phyloP scores from a whole-genome alignment of 2,329 filamentous ascomycete genomes.

The Colletotrichum sp. region DNA sequence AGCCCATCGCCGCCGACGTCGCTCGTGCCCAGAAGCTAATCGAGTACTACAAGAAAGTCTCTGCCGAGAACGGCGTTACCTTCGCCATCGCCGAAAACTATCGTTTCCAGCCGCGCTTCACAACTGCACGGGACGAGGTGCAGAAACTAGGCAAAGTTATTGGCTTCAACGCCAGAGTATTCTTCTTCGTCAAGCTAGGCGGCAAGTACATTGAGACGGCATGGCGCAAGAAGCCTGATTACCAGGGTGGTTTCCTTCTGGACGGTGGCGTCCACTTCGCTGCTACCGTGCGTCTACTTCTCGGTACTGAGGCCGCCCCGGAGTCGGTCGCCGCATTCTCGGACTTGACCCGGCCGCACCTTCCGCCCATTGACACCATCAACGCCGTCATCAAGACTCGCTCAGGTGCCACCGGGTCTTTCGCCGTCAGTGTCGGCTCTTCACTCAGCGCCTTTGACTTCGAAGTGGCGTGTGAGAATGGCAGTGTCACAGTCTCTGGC shows the following conservation, averaged over 20 bases:
- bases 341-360: constrained; percentile 44
- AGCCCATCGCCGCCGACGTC: constrained; percentile 69
- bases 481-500: constrained; percentile 54
- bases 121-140: constrained; percentile 46
- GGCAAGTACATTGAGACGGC: constrained; percentile 21
- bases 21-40: constrained; percentile 46
- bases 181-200: constrained; percentile 42
- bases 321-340: constrained; percentile 61
- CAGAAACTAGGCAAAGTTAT: constrained; percentile 52
- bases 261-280: constrained; percentile 78
- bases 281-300: constrained; percentile 65
- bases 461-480: constrained; percentile 61
- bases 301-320: constrained; percentile 45
- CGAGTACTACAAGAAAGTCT: constrained; percentile 32
- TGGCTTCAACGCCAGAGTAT: constrained; percentile 45
- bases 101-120: constrained; percentile 63
- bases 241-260: constrained; percentile 79
- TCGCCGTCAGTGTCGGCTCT: constrained; percentile 63
- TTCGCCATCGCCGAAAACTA: constrained; percentile 77
- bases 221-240: constrained; percentile 71
- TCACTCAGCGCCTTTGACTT: constrained; percentile 58
- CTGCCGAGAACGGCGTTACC: constrained; percentile 36
- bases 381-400: constrained; percentile 61
- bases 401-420: constrained; percentile 60
- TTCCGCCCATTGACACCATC: constrained; percentile 72